Evolutionary conservation across 179 eudicot species (phyloP).

Genomic region (Corrigiola litoralis): DNA sequence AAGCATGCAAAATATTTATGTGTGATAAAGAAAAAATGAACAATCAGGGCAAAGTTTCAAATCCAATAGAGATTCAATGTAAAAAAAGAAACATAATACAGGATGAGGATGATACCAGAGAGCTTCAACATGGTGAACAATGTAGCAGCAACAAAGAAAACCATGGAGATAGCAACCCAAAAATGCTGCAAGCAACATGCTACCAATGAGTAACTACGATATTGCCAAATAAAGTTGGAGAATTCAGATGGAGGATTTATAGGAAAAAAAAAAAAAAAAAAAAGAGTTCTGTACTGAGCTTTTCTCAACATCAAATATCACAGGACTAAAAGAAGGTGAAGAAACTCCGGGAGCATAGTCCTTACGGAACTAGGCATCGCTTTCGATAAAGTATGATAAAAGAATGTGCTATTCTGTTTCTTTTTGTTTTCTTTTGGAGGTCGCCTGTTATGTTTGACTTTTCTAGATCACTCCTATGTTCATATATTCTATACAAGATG

Average conservation of each 20-base stretch:
- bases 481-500: no score
- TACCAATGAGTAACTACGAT: conserved; percentile 15
- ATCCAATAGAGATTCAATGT: neutral
- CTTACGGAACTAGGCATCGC: no score
- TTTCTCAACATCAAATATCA: neutral
- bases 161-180: conserved; percentile 99
- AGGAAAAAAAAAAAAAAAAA: no score
- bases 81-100: neutral
- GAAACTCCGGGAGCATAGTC: neutral
- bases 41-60: neutral
- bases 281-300: neutral
- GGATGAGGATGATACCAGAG: conserved; percentile 48
- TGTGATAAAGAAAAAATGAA: neutral
- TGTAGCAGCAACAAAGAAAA: conserved; percentile 91
- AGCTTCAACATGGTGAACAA: conserved; percentile 85
- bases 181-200: conserved; percentile 63
- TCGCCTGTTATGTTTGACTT: no score
- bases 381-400: no score
- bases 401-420: no score
- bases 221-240: neutral
- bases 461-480: no score
- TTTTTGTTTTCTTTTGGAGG: no score
- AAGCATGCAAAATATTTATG: neutral
- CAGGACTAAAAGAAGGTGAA: neutral
- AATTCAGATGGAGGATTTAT: neutral